Base-by-base conservation (phyloP, 345 rosid genomes). In the Excoecaria cochinchinensis region DNA sequence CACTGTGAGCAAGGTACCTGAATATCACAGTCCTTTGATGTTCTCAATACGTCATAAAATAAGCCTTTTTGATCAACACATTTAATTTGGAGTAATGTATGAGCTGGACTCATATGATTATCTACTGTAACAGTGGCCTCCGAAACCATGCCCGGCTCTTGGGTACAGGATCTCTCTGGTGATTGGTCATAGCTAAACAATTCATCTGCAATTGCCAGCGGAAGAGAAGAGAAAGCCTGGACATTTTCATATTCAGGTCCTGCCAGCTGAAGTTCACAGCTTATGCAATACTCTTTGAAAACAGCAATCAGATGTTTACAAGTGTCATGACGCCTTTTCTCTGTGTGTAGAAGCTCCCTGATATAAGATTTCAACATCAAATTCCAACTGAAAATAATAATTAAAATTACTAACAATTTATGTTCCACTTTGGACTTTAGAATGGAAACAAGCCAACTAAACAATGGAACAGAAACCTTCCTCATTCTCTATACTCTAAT, bases 341-440 rank as follows among this genome's bases (percentile, higher is more conserved):
- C 74, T 13, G 78, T 76, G 77, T 73, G 83, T 47, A 80, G 58
- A 25, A 80, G 80, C 42, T 73, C 83, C 77, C 83, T 80, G 83
- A 69, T 50, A 60, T 14, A 22, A 69, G n/a, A 16, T 52, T 52
- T 46, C 61, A 78, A 22, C 38, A 13, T 67, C 63, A 66, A 59
- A 10, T 61, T 11, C 11, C 52, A 62, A 70, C 44, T 39, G 10
- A 76, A 8, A 51, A 7, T 53, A 19, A 31, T 15, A 11, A 48
- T 40, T 19, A 14, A 36, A n/a, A 17, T 31, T 36, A 38, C 3
- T 12, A 57, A 40, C 13, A 44, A 48, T 44, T 71, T 57, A 42
- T 42, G 17, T 24, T 24, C 24, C 52, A 71, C 8, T 58, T 14
- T 8, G 40, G 39, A 6, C 14, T 24, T 47, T 46, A 44, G 9